phyloP scores from a whole-genome alignment of 768 basidiomycete species.

The Clavaria fumosa region DNA sequence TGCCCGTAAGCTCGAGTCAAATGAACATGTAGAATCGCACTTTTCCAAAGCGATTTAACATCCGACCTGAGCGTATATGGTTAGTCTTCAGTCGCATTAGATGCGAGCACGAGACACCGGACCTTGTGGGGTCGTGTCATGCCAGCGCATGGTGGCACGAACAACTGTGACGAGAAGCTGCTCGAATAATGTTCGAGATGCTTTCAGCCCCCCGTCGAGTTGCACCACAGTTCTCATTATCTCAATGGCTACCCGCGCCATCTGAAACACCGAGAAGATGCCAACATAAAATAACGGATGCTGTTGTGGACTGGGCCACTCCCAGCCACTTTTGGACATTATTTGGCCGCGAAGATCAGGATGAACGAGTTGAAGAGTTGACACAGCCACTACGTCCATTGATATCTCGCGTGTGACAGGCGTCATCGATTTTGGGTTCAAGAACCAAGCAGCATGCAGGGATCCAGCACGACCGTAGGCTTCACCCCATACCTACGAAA shows the following conservation, averaged over 20 bases:
- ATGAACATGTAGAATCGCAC: conserved; percentile 15
- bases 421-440: conserved; percentile 23
- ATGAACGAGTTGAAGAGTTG: conserved; percentile 13
- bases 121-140: conserved; percentile 74
- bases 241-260: conserved; percentile 31
- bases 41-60: conserved; percentile 77
- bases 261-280: conserved; percentile 46
- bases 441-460: conserved; percentile 11
- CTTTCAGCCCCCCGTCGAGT: conserved; percentile 42
- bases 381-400: conserved; percentile 19
- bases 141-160: conserved; percentile 72
- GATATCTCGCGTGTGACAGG: conserved; percentile 23
- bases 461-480: conserved; percentile 35
- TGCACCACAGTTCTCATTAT: conserved; percentile 35
- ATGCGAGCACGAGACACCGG: conserved; percentile 1
- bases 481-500: conserved; percentile 45
- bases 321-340: conserved; percentile 15
- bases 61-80: conserved; percentile 41
- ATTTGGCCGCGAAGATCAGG: too few relatives aligned
- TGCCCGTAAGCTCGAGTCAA: not conserved
- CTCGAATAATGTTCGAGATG: conserved; percentile 29
- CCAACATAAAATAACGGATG: conserved; percentile 61
- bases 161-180: conserved; percentile 55
- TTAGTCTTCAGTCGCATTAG: too few relatives aligned
- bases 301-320: conserved; percentile 35